Evolutionary conservation across 2,329 filamentous ascomycete genomes (phyloP), one percentile per base, ranked within the genome.

Genomic region (Phialophora tarda): DNA sequence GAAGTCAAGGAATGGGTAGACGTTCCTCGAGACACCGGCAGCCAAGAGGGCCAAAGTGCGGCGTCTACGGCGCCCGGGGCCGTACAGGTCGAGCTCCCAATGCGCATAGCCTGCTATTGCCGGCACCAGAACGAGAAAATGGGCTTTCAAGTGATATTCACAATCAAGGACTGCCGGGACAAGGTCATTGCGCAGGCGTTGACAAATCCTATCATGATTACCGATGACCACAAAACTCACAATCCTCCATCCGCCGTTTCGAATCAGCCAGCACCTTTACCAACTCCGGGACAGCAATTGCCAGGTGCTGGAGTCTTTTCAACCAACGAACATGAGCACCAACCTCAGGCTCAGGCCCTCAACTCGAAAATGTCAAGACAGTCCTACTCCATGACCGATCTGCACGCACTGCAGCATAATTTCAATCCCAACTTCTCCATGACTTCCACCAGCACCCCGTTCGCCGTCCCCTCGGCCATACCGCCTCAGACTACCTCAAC

Each of bases 41-140:
- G 38, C 10, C 26, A 38, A 14, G 67, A 64, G 12, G 38, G 47
- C 14, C 47, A 58, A 53, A 63, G 54, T 57, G 81, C 84, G 65
- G n/a, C 38, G 6, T 78, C 82, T n/a, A 78, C 83, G 30, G 80
- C 82, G 53, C 82, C 83, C 55, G 88, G 87, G 59, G 86, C 89
- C 6, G 88, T 92, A 82, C 89, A 92, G 74, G 88, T 96, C 24
- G 89, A 93, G 71, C 88, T 92, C 1, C 93, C 92, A 0, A 97
- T 98, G 93, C 89, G 94, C 10, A 97, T 99, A 74, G 92, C 93
- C 26, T 99, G 94, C 77, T 99, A 98, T 79, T 98, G 94, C 79
- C 88, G 94, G 23, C 94, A 99, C 76, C 94, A 98, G 73, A 88
- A 90, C 66, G 95, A 98, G 79, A 98, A 98, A 81, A 83, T 90